Evolutionary conservation across 73 alveolate genomes (phyloP), one percentile per base, ranked within the genome.

Genomic region (Paramecium octaurelia): DNA sequence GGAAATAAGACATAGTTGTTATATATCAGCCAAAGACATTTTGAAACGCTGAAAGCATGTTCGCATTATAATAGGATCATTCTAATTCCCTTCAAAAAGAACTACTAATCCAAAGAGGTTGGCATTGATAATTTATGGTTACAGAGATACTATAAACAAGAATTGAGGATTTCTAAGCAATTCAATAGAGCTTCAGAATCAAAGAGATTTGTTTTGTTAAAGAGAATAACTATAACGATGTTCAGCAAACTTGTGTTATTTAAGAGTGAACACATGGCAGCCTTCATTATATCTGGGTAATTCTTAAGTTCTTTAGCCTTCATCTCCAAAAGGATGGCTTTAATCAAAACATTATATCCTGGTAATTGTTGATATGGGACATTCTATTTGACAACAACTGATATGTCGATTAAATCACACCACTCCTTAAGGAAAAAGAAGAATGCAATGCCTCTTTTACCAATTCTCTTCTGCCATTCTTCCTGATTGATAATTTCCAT

Each of bases 391-490:
- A 93, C 97, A 0, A 95, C 93, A 7, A 94, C 93, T 24, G 91
- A 80, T 20, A 46, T 50, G 58, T 84, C 86, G 23, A 95, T 96
- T 57, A 95, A 95, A 24, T 85, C 91, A 27, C 95, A 97, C 98
- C 97, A 95, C 83, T 95, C 95, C 36, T 95, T 86, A 11, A 96
- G 64, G 83, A 97, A 94, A 64, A 95, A 85, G 92, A 97, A 97
- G 94, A 94, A 94, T 24, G 99, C 99, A 12, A 95, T 92, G 5
- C 99, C 99, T 85, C 99, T 50, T 92, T 97, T 97, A 20, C 92
- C 86, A 20, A 97, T 71, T 80, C 97, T 92, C 11, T 95, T 76
- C 35, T 93, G 54, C 98, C 99, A 97, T 44, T 86, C 92, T 14
- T 90, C 91, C 58, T 89, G 46, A 44, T 75, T 85, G 5, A 94